A percentile compares a stretch with the other conserved stretches of the same genome.
Conservation (phyloP, 129 eudicot species). For the Flaveria bidentis region DNA sequence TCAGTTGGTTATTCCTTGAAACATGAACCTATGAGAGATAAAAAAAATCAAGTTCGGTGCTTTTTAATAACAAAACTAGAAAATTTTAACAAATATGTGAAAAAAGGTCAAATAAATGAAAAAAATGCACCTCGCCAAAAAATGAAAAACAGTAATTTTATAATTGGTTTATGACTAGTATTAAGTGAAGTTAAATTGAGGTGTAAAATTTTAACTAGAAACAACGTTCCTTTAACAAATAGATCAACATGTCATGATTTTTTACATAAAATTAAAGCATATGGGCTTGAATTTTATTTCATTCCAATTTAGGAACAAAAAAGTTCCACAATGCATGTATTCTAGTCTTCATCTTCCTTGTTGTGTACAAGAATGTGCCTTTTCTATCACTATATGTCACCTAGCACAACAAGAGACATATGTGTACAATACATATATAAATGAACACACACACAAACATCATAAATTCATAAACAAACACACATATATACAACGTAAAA, state of each 20-base stretch:
- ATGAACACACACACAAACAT: too few species aligned
- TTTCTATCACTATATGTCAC: too few species aligned
- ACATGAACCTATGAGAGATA: too few species aligned
- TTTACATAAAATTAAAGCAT: background rate
- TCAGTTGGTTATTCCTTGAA: too few species aligned
- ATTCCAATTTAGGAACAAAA: background rate
- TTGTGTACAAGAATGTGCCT: too few species aligned
- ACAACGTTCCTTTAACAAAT: background rate
- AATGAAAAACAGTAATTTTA: background rate
- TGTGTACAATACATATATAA: too few species aligned
- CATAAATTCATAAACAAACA: too few species aligned
- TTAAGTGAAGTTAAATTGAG: background rate
- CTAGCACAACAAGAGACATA: too few species aligned
- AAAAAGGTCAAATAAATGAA: background rate
- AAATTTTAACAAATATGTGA: background rate
- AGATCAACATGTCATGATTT: background rate
- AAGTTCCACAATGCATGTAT: slow-evolving; percentile 10
- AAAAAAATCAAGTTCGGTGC: too few species aligned
- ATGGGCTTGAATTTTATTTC: slow-evolving; percentile 6
- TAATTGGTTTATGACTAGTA: background rate
- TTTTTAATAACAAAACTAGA: background rate
- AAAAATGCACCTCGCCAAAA: background rate
- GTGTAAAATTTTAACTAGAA: background rate
- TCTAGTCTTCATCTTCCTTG: background rate
- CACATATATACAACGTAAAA: too few species aligned